phyloP scores from a whole-genome alignment of 169 alveolate species.

The Cryptosporidium bovis region DNA sequence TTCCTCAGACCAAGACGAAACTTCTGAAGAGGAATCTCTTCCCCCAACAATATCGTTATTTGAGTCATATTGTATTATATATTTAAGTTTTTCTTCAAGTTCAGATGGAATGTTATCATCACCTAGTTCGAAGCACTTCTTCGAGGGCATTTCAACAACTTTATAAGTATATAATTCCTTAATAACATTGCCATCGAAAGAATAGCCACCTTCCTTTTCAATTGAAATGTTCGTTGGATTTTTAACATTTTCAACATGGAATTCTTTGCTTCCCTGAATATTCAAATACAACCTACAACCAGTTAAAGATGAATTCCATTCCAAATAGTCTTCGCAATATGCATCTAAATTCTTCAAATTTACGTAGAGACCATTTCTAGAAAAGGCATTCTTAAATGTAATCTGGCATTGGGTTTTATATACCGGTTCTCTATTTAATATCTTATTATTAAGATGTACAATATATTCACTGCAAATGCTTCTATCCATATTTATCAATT shows the following conservation, averaged over 20 bases:
- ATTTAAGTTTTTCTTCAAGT: slow-evolving; percentile 15
- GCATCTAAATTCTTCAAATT: slow-evolving; percentile 81
- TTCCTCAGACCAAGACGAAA: slow-evolving; percentile 50
- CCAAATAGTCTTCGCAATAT: slow-evolving; percentile 75
- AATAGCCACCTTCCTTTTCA: slow-evolving; percentile 50
- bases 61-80: slow-evolving; percentile 35
- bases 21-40: not conserved
- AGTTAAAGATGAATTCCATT: slow-evolving; percentile 51
- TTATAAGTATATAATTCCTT: slow-evolving; percentile 20
- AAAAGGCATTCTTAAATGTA: slow-evolving; percentile 26
- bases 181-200: slow-evolving; percentile 11
- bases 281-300: slow-evolving; percentile 29
- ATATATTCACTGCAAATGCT: slow-evolving; percentile 30
- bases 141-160: slow-evolving; percentile 16
- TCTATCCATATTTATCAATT: not conserved
- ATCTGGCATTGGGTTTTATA: slow-evolving; percentile 56
- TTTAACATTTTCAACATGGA: slow-evolving; percentile 15
- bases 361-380: slow-evolving; percentile 80
- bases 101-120: slow-evolving; percentile 2
- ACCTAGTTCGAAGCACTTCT: not conserved
- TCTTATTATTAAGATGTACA: not conserved
- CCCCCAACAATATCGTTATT: not conserved
- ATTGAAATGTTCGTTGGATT: slow-evolving; percentile 15
- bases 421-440: slow-evolving; percentile 9
- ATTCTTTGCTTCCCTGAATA: slow-evolving; percentile 6